These are phyloP conservation scores for Dictyostelium brefeldianum DNA, from an alignment of 78 protist species.

Conservation along the genomic window DNA sequence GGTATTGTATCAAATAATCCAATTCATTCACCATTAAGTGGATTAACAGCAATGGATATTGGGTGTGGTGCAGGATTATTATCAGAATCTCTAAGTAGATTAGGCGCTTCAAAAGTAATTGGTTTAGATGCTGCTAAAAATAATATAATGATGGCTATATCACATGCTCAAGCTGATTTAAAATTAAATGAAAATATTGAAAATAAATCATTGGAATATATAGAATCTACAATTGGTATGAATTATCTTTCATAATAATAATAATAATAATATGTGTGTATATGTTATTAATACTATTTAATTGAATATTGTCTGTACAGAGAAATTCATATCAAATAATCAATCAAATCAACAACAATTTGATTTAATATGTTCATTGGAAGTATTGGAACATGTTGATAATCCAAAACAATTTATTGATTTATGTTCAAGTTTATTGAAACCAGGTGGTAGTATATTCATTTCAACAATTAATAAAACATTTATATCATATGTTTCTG, in stretches of 20 bases:
- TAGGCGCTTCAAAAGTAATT: conserved; percentile 53
- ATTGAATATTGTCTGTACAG: neutral
- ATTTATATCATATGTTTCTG: conserved; percentile 17
- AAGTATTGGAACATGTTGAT: conserved; percentile 80
- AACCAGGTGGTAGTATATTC: conserved; percentile 77
- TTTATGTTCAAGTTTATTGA: conserved; percentile 9
- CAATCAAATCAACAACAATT: neutral
- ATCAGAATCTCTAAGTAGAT: conserved; percentile 65
- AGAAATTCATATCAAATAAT: neutral
- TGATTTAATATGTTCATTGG: conserved; percentile 63
- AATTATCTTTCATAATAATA: too few species aligned
- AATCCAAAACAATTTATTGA: conserved; percentile 58
- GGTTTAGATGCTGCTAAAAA: conserved; percentile 76
- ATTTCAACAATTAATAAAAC: conserved; percentile 75
- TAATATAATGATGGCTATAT: conserved; percentile 54
- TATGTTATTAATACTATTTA: neutral
- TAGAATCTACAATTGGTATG: conserved; percentile 52
- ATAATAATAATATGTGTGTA: neutral
- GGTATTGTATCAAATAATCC: neutral
- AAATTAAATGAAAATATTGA: conserved; percentile 12
- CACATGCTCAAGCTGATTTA: conserved; percentile 46
- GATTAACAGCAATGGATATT: conserved; percentile 52
- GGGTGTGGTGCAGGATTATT: conserved; percentile 82
- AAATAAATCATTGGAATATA: neutral
- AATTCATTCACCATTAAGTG: conserved; percentile 16